A percentile compares a stretch with the other conserved stretches of the same genome.
Conservation (phyloP, 345 rosid genomes). For the Mercurialis annua region DNA sequence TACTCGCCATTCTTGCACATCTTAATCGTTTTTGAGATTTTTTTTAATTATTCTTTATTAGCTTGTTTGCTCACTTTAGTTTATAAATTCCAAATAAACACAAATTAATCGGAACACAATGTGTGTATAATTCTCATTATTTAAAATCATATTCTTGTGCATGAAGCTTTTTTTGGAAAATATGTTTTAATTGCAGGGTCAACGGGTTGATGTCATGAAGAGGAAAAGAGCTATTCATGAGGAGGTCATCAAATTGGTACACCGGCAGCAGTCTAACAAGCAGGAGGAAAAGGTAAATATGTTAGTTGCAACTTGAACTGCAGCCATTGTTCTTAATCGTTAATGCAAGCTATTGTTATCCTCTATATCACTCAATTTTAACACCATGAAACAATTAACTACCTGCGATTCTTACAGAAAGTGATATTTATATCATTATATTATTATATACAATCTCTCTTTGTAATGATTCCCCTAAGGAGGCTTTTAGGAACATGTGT, state of each 20-base stretch:
- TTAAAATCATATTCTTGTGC: background rate
- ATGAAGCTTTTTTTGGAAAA: constrained; percentile 3
- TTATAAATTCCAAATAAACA: background rate
- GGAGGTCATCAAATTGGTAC: constrained; percentile 61
- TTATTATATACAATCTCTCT: background rate
- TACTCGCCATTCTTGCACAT: background rate
- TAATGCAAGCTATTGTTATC: background rate
- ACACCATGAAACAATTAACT: background rate
- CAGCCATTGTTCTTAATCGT: background rate
- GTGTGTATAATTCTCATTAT: background rate
- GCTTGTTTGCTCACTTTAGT: background rate
- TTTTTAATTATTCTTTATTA: background rate
- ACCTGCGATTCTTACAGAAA: background rate
- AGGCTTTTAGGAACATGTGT: background rate
- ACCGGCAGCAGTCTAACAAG: constrained; percentile 48
- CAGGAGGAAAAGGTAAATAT: constrained; percentile 50
- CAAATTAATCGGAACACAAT: background rate
- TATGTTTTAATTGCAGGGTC: constrained; percentile 51
- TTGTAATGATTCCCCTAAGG: background rate
- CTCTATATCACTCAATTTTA: background rate
- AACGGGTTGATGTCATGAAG: constrained; percentile 97
- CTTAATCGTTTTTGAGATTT: background rate
- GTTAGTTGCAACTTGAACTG: constrained; percentile 1
- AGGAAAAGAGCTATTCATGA: constrained; percentile 82
- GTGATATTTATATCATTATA: background rate